A percentile compares a stretch with the other conserved stretches of the same genome.
These are phyloP conservation scores for Sphenostylis stenocarpa DNA, from an alignment of 306 rosid genomes.

Conservation along the genomic window DNA sequence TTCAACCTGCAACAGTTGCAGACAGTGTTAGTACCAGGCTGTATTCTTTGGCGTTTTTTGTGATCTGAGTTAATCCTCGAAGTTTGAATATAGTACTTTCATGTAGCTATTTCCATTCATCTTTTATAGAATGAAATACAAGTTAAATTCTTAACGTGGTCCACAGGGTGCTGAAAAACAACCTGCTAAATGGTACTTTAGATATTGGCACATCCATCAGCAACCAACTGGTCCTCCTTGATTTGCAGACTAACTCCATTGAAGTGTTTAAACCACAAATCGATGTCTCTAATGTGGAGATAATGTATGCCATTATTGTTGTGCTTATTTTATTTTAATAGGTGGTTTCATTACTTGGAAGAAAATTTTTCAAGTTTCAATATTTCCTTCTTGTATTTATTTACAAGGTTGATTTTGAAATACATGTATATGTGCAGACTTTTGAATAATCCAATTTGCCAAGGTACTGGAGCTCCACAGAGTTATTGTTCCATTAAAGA, in stretches of 20 bases:
- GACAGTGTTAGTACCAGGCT: slow-evolving; percentile 55
- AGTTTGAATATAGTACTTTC: background rate
- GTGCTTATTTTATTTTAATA: background rate
- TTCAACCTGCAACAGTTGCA: slow-evolving; percentile 49
- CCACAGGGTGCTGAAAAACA: slow-evolving; percentile 37
- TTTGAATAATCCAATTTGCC: slow-evolving; percentile 52
- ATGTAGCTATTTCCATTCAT: background rate
- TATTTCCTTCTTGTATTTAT: slow-evolving; percentile 14
- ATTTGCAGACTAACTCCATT: slow-evolving; percentile 36
- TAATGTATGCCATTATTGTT: slow-evolving; percentile 34
- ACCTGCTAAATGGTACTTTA: slow-evolving; percentile 39
- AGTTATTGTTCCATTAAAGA: slow-evolving; percentile 44
- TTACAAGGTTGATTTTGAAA: background rate
- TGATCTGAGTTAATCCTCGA: background rate
- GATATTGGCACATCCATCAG: slow-evolving; percentile 36
- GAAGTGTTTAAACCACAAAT: slow-evolving; percentile 9
- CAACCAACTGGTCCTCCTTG: slow-evolving; percentile 35
- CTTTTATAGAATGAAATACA: background rate
- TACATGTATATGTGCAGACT: slow-evolving; percentile 51
- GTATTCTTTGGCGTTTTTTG: background rate
- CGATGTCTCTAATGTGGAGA: slow-evolving; percentile 26
- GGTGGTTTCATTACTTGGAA: slow-evolving; percentile 14
- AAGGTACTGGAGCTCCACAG: background rate
- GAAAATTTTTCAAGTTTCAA: background rate
- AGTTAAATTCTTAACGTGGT: background rate